These are phyloP conservation scores for Cryptococcus sp. DNA, from an alignment of 1,284 basidiomycete genomes.

Conservation along the genomic window DNA sequence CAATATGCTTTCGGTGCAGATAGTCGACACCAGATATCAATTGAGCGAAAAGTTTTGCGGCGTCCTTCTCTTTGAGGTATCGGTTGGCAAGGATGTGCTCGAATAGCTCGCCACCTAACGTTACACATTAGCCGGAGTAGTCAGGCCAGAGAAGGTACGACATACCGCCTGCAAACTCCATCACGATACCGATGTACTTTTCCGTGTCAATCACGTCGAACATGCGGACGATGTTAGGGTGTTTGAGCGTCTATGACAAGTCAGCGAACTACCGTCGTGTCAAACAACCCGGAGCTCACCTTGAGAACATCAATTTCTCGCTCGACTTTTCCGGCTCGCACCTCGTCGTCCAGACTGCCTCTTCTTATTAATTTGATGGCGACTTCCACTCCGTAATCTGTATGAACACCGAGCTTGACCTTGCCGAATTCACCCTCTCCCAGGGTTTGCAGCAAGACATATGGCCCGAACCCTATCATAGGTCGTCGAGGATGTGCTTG, in stretches of 20 bases:
- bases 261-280: not conserved
- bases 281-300: slow-evolving; percentile 58
- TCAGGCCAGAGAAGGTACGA: not conserved
- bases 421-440: slow-evolving; percentile 99
- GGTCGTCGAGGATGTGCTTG: slow-evolving; percentile 78
- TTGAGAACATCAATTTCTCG: slow-evolving; percentile 95
- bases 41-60: slow-evolving; percentile 94
- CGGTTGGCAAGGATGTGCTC: slow-evolving; percentile 98
- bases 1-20: slow-evolving; percentile 98
- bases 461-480: slow-evolving; percentile 91
- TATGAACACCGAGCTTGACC: slow-evolving; percentile 95
- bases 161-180: slow-evolving; percentile 87
- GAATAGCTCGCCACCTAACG: slow-evolving; percentile 87
- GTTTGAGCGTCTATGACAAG: slow-evolving; percentile 73
- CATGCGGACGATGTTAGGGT: slow-evolving; percentile 96
- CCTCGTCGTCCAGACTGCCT: slow-evolving; percentile 83
- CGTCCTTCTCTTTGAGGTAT: slow-evolving; percentile 92
- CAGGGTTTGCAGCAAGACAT: slow-evolving; percentile 89
- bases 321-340: slow-evolving; percentile 92
- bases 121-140: slow-evolving; percentile 1
- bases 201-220: slow-evolving; percentile 99
- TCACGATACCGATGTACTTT: slow-evolving; percentile 99
- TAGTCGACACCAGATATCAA: slow-evolving; percentile 99
- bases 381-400: slow-evolving; percentile 96
- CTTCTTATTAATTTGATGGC: slow-evolving; percentile 97